Evolutionary conservation across 495 filamentous ascomycete species (phyloP), one percentile per base, ranked within the genome.

Genomic region (Penicillium coprophilum): DNA sequence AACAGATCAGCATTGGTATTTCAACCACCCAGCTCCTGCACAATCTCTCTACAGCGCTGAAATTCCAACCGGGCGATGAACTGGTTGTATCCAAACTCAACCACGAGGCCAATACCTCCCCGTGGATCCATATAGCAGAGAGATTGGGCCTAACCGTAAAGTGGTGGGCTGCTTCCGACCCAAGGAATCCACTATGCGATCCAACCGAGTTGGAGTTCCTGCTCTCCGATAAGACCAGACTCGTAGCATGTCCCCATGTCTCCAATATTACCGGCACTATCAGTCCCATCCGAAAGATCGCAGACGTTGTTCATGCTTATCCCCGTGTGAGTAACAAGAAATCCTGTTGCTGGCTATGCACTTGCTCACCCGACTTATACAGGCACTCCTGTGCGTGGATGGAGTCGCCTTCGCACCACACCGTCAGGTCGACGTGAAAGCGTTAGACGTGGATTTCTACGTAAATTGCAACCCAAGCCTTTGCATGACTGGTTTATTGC

Each of bases 401-500:
- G 88, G 80, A 2, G 88, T 91, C 0, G 85, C 85, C 27, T 85
- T 82, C 56, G 87, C 87, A 13, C 87, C 88, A 3, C 89, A 92
- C 60, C 72, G 88, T 28, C 71, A 68, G 28, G 71, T 91, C 27
- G 85, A 92, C 64, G 85, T 91, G 15, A 72, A 71, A 50, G 82
- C 63, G 1, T 72, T 90, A 5, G 87, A 79, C 0, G 87, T 87
- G 1, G 88, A 91, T 61, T 82, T 90, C 63, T 91, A 91, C 64
- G 75, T 81, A 41, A 52, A 63, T 59, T n/a, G 20, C 41, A 75
- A 73, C 50, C 23, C 23, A 47, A 80, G 47, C 6, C 66, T 86
- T 6, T 83, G 78, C 0, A 82, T 84, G 0, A 82, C 20, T 32
- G 23, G 13, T 40, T 52, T 47, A 52, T 30, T 4, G 36, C 23